Conservation (phyloP, 2,329 filamentous ascomycete genomes). For the Talaromyces rugulosus region DNA sequence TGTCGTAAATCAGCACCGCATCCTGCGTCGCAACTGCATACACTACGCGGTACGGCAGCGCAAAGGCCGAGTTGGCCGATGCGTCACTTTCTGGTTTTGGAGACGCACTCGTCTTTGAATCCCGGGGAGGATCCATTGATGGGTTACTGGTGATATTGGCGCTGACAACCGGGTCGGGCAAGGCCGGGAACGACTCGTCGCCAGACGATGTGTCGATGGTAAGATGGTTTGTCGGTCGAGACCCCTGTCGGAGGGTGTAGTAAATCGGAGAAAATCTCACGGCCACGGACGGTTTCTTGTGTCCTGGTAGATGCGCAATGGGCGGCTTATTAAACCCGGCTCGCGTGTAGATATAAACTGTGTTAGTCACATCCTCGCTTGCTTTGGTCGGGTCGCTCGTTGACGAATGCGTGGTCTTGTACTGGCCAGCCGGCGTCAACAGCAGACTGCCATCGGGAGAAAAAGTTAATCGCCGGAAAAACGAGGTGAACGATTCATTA, state of each 20-base stretch:
- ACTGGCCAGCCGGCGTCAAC: conserved; percentile 92
- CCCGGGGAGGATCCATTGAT: conserved; percentile 75
- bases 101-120: conserved; percentile 52
- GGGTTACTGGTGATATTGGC: conserved; percentile 30
- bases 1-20: conserved; percentile 91
- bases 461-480: conserved; percentile 90
- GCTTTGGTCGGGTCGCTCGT: conserved; percentile 66
- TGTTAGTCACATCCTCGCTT: conserved; percentile 86
- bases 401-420: conserved; percentile 71
- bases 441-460: conserved; percentile 91
- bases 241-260: conserved; percentile 70
- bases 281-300: conserved; percentile 96
- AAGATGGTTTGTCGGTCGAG: conserved; percentile 75
- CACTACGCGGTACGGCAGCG: conserved; percentile 85
- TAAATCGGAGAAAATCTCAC: conserved; percentile 89
- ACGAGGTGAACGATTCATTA: conserved; percentile 94
- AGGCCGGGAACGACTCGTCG: conserved; percentile 75
- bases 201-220: conserved; percentile 89
- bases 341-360: conserved; percentile 95
- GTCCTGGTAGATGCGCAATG: conserved; percentile 88
- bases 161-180: conserved; percentile 76
- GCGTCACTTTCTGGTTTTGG: conserved; percentile 40
- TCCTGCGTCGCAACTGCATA: conserved; percentile 98
- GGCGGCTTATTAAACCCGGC: conserved; percentile 96
- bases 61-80: conserved; percentile 61